Conservation (phyloP, 257 asterid genomes). For the Gentiana macrophylla region DNA sequence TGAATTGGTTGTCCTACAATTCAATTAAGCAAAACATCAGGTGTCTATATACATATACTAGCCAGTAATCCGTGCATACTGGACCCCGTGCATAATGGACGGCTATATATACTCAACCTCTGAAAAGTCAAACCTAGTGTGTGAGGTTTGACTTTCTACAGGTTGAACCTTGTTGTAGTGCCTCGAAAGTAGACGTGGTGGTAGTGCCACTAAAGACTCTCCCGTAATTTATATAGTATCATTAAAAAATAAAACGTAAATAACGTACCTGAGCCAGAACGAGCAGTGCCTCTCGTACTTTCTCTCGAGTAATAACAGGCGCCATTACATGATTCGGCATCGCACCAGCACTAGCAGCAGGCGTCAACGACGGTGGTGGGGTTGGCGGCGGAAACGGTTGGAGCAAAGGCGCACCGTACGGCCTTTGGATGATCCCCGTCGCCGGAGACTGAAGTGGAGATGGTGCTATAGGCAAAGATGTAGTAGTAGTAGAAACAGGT, state of each 20-base stretch:
- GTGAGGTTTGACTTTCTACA: no score
- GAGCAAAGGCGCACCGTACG: conserved; percentile 85
- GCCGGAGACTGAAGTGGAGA: conserved; percentile 42
- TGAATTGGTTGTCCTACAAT: conserved; percentile 69
- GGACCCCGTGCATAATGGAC: no score
- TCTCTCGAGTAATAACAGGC: conserved; percentile 54
- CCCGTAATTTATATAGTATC: no score
- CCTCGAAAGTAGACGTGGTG: no score
- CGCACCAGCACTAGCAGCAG: conserved; percentile 28
- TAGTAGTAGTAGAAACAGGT: conserved; percentile 29
- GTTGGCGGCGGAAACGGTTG: conserved; percentile 99
- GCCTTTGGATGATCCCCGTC: conserved; percentile 40
- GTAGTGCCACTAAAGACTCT: no score
- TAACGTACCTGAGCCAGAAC: conserved; percentile 68
- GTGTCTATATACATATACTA: no score
- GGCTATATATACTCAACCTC: no score
- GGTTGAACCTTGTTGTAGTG: no score
- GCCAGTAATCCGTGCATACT: no score
- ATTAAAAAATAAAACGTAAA: neutral
- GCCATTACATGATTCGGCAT: conserved; percentile 26
- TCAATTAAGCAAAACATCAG: conserved; percentile 1
- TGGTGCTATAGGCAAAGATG: conserved; percentile 71
- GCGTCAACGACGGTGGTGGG: conserved; percentile 92
- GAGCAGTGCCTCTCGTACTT: conserved; percentile 75
- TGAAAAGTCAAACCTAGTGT: no score